A percentile compares a stretch with the other conserved stretches of the same genome.
These are phyloP conservation scores for Ilex aquifolium DNA, from an alignment of 257 asterid species.

Conservation along the genomic window DNA sequence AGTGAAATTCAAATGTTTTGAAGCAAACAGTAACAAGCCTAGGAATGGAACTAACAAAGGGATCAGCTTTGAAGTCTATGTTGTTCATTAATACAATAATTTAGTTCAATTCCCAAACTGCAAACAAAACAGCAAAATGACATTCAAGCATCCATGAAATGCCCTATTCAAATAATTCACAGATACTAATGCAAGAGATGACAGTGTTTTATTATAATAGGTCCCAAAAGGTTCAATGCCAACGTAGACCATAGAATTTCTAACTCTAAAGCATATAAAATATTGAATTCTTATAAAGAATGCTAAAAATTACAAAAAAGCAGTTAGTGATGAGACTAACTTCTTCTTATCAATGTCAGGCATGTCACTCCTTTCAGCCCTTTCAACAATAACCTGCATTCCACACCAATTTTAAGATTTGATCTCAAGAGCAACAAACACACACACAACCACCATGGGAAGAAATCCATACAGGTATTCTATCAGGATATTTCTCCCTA, in stretches of 20 bases:
- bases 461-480: slow-evolving; percentile 1
- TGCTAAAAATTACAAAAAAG: not conserved
- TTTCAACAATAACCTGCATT: slow-evolving; percentile 1
- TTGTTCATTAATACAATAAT: too few species aligned
- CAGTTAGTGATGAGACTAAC: not conserved
- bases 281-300: not conserved
- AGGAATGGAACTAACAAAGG: too few species aligned
- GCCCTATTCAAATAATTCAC: too few species aligned
- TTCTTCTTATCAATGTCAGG: slow-evolving; percentile 9
- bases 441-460: not conserved
- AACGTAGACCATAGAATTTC: not conserved
- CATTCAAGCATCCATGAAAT: too few species aligned
- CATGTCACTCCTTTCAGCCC: slow-evolving; percentile 4
- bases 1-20: too few species aligned
- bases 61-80: too few species aligned
- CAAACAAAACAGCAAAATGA: too few species aligned
- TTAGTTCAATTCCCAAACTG: too few species aligned
- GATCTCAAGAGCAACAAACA: not conserved
- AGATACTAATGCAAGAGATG: too few species aligned
- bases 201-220: not conserved
- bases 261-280: not conserved
- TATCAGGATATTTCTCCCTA: slow-evolving; percentile 2
- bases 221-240: not conserved
- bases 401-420: not conserved
- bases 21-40: too few species aligned